Evolutionary conservation across 192 early-diverging fungal species (phyloP).

Genomic region (Rhizophlyctis rosea): DNA sequence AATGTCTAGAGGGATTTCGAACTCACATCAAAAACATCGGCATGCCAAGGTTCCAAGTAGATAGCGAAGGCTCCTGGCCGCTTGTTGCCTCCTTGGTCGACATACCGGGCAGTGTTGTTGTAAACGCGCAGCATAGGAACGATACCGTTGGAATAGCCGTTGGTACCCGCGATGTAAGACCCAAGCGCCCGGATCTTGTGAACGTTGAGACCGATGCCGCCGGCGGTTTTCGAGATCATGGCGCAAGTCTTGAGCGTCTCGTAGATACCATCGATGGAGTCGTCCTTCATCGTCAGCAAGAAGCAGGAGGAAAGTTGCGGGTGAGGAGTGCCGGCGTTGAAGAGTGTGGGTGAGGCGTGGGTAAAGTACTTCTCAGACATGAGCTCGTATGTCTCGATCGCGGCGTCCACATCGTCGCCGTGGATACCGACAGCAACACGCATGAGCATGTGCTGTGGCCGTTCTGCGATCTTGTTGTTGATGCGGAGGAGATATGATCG

Average conservation of each 20-base stretch:
- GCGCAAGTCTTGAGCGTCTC: slow-evolving; percentile 96
- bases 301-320: slow-evolving; percentile 96
- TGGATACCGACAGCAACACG: slow-evolving; percentile 97
- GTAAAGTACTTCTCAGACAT: slow-evolving; percentile 95
- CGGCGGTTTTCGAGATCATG: slow-evolving; percentile 96
- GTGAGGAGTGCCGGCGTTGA: slow-evolving; percentile 96
- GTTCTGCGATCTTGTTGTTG: slow-evolving; percentile 82
- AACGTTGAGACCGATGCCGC: slow-evolving; percentile 96
- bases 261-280: slow-evolving; percentile 97
- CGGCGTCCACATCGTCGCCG: slow-evolving; percentile 84
- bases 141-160: slow-evolving; percentile 94
- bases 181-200: slow-evolving; percentile 94
- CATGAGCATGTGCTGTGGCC: slow-evolving; percentile 99
- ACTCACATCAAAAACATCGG: slow-evolving; percentile 80
- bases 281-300: slow-evolving; percentile 92
- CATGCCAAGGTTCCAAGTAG: slow-evolving; percentile 98
- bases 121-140: slow-evolving; percentile 97
- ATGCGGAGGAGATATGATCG: slow-evolving; percentile 90
- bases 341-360: slow-evolving; percentile 94
- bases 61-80: slow-evolving; percentile 97
- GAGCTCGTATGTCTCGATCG: slow-evolving; percentile 89
- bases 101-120: slow-evolving; percentile 98
- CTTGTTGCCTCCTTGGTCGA: slow-evolving; percentile 99
- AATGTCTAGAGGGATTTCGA: slow-evolving; percentile 10
- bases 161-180: slow-evolving; percentile 97